Conservation (phyloP, 305 asterid genomes). For the Fraxinus dipetala region DNA sequence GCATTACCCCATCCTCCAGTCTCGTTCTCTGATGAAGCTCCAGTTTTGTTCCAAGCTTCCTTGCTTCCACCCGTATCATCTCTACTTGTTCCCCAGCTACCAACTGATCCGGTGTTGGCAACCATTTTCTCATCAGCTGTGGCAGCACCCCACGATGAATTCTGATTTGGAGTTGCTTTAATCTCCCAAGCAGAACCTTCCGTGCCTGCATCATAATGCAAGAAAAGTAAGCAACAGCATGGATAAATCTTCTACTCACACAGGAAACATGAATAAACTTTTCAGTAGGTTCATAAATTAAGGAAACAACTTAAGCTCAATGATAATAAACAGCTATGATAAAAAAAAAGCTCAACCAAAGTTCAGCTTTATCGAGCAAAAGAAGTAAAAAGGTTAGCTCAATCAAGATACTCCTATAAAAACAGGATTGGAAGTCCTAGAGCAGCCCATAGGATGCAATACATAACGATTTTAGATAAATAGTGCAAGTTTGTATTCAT, state of each 20-base stretch:
- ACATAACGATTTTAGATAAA: not conserved
- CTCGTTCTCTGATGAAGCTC: slow-evolving; percentile 40
- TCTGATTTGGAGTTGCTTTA: slow-evolving; percentile 42
- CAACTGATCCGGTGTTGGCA: slow-evolving; percentile 33
- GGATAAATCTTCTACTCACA: not conserved
- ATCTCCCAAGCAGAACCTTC: slow-evolving; percentile 62
- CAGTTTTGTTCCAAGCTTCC: slow-evolving; percentile 52
- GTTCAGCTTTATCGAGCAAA: not conserved
- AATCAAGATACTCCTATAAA: slow-evolving; percentile 5
- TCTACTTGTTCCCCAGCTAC: slow-evolving; percentile 50
- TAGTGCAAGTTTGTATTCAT: not conserved
- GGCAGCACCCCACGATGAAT: slow-evolving; percentile 71
- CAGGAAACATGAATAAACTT: slow-evolving; percentile 12
- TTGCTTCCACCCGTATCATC: slow-evolving; percentile 47
- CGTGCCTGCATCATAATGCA: slow-evolving; percentile 24
- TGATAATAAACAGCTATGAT: not conserved
- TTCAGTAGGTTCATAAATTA: not conserved
- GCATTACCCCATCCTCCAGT: slow-evolving; percentile 31
- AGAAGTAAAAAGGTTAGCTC: slow-evolving; percentile 11
- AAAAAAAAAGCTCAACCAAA: not conserved
- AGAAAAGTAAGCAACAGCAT: slow-evolving; percentile 10
- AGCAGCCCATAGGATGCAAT: not conserved
- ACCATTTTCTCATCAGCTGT: slow-evolving; percentile 35
- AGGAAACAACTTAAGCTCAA: slow-evolving; percentile 1
- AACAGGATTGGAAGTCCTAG: slow-evolving; percentile 7